Evolutionary conservation across 441 rosid species (phyloP).

Genomic region (Metrosideros polymorpha): DNA sequence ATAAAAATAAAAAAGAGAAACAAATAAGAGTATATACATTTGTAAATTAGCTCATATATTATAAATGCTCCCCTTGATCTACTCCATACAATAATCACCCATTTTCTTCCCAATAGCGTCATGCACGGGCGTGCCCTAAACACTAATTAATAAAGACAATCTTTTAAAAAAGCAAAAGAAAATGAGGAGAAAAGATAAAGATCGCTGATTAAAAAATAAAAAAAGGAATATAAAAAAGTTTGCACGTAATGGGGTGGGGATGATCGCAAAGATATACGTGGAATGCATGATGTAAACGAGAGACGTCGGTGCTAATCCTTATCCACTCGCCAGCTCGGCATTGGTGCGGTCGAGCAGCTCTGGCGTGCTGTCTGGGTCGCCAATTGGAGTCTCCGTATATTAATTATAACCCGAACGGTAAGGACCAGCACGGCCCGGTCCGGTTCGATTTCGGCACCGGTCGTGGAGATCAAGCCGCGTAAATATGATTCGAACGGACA

Average conservation of each 20-base stretch:
- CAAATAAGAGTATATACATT: neutral
- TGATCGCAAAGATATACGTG: neutral
- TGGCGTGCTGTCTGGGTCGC: constrained; percentile 14
- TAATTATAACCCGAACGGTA: neutral
- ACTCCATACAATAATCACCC: neutral
- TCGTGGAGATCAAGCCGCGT: too few species aligned
- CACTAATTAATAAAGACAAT: too few species aligned
- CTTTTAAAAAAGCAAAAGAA: neutral
- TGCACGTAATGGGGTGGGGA: neutral
- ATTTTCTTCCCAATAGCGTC: neutral
- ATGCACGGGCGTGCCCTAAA: neutral
- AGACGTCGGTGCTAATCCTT: neutral
- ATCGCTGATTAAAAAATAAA: neutral
- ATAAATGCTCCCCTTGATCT: neutral
- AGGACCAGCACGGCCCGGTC: neutral
- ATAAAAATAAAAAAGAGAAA: neutral
- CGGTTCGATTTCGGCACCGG: neutral
- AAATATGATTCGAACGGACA: neutral
- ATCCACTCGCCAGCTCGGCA: constrained; percentile 14
- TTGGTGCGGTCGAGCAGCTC: neutral
- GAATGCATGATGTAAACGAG: neutral
- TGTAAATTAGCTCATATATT: neutral
- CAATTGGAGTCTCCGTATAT: too few species aligned
- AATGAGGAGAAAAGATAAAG: neutral
- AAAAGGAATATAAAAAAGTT: too few species aligned